Evolutionary conservation across 2,329 filamentous ascomycete species (phyloP).

Genomic region (Fusarium sp.): DNA sequence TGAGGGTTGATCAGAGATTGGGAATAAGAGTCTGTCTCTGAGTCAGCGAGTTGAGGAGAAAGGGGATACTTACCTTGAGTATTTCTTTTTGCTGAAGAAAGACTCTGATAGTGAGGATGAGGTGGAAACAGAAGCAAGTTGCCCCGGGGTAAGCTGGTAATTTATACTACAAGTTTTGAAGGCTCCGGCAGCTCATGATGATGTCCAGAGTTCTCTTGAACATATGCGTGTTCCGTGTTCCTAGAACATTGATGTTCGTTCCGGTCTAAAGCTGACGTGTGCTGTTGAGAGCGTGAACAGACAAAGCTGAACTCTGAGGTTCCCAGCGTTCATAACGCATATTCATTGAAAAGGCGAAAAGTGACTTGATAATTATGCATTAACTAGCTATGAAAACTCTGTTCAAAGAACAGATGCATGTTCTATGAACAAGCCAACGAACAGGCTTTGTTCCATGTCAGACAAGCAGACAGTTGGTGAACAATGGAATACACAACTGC

Average conservation of each 20-base stretch:
- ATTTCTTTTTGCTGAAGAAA: not conserved
- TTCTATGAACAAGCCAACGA: not conserved
- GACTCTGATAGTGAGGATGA: not conserved
- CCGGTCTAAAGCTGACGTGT: not conserved
- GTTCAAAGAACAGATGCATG: not conserved
- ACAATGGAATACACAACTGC: not conserved
- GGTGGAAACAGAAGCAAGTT: not conserved
- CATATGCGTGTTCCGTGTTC: not conserved
- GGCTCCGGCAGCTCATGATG: not conserved
- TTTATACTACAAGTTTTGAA: not conserved
- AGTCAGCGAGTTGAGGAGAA: not conserved
- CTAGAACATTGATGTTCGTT: not conserved
- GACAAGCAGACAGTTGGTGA: not conserved
- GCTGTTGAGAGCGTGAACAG: not conserved
- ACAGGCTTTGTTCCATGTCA: not conserved
- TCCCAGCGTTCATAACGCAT: not conserved
- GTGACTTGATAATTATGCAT: not conserved
- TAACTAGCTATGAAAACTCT: not conserved
- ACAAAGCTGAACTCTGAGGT: not conserved
- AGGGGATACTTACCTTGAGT: not conserved
- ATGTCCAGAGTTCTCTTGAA: not conserved
- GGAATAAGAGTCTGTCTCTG: not conserved
- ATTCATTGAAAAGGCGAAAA: not conserved
- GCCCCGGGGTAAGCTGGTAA: not conserved
- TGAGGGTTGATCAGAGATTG: not conserved